A percentile compares a stretch with the other conserved stretches of the same genome.
Evolutionary conservation across 352 stramenopile species (phyloP).

Genomic region (Phytophthora colocasiae): DNA sequence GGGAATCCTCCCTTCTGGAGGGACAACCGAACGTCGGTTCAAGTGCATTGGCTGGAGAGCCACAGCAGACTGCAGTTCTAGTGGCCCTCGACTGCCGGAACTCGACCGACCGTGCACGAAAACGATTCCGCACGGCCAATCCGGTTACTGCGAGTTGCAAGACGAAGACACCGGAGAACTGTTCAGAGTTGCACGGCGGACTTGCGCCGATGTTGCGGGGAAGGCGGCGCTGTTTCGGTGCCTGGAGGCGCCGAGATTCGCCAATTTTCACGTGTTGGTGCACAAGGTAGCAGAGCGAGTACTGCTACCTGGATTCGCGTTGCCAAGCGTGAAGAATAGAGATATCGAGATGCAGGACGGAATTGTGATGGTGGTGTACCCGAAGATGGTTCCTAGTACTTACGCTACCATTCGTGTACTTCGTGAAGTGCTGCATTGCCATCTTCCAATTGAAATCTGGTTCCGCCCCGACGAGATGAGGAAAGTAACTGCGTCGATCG

Average conservation of each 20-base stretch:
- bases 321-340: constrained; percentile 1
- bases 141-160: constrained; percentile 56
- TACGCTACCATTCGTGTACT: constrained; percentile 48
- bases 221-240: constrained; percentile 44
- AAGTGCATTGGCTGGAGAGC: constrained; percentile 34
- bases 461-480: constrained; percentile 47
- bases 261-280: constrained; percentile 36
- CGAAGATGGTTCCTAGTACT: constrained; percentile 44
- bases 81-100: constrained; percentile 21
- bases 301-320: constrained; percentile 9
- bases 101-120: constrained; percentile 26
- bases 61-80: constrained; percentile 18
- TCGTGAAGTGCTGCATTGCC: constrained; percentile 38
- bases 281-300: constrained; percentile 14
- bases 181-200: constrained; percentile 34
- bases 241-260: constrained; percentile 46
- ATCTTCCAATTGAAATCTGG: constrained; percentile 63
- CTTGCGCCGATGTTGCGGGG: constrained; percentile 34
- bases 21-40: constrained; percentile 10
- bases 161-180: constrained; percentile 35
- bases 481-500: constrained; percentile 19
- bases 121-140: constrained; percentile 28
- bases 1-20: constrained; percentile 3
- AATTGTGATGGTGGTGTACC: constrained; percentile 64
- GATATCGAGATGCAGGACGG: constrained; percentile 18